phyloP scores from a whole-genome alignment of 1,284 basidiomycete species.

The Waitea zeae region DNA sequence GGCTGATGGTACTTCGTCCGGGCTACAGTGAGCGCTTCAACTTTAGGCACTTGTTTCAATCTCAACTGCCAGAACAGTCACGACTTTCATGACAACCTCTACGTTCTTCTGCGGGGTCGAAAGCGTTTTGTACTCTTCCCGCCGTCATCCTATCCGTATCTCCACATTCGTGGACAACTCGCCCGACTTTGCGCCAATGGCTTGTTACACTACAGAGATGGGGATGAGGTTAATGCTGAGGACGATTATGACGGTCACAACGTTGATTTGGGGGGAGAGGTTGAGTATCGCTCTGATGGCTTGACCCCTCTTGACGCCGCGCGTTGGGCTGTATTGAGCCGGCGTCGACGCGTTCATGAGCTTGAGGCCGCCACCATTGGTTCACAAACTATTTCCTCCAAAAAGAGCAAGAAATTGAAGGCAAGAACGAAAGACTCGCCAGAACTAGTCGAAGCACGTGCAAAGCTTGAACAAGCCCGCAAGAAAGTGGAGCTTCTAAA shows the following conservation, averaged over 20 bases:
- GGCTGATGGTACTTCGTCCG: neutral
- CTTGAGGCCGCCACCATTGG: no score
- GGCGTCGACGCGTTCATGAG: no score
- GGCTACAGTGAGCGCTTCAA: neutral
- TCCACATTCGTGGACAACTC: constrained; percentile 9
- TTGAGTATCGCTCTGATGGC: neutral
- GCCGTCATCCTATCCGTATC: constrained; percentile 14
- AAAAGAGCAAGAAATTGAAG: neutral
- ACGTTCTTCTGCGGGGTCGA: constrained; percentile 14
- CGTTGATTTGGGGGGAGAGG: neutral
- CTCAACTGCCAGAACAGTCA: constrained; percentile 10
- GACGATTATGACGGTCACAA: neutral
- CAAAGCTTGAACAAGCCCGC: neutral
- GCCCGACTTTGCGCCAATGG: constrained; percentile 13
- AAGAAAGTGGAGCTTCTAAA: neutral
- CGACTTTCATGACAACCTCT: constrained; percentile 19
- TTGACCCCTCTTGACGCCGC: neutral
- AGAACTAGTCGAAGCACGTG: neutral
- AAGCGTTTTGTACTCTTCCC: constrained; percentile 18
- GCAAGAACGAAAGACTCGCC: neutral
- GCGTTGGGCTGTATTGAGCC: neutral
- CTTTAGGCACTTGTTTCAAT: neutral
- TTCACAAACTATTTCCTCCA: no score
- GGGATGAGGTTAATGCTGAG: no score
- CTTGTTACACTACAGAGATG: constrained; percentile 15